Base-by-base conservation (phyloP, 2,329 filamentous ascomycete genomes). In the Sporothrix brasiliensis region DNA sequence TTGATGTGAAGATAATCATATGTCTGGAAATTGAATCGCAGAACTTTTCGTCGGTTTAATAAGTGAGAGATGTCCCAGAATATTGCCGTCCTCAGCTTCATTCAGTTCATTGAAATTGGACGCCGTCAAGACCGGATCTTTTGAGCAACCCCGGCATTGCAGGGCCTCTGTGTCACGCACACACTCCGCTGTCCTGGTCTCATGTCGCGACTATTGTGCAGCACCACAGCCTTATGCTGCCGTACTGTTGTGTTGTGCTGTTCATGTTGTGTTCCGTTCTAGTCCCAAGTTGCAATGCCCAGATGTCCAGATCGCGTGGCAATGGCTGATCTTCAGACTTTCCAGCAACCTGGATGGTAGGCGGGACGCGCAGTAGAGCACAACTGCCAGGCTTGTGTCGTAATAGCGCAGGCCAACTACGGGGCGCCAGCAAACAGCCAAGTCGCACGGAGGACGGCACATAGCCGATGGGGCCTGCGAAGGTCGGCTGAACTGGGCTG, bases 321-420 rank as follows among this genome's bases (percentile, higher is more conserved):
- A 63, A 65, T 27, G 24, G 61, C 27, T 34, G 61, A 65, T 65
- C 61, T 65, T n/a, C 6, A 34, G 34, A 9, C 6, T 34, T 34
- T 6, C 60, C 60, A 65, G 21, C 21, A 13, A 14, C 10, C 47
- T 50, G 24, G 44, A 65, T 24, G 14, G 7, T 4, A 9, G 39
- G 58, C 24, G 61, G 60, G 60, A 49, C 60, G 60, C 21, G 19
- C 21, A 65, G 61, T 65, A 44, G 44, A 65, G 61, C 61, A 30
- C 61, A 65, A 65, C 24, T 50, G 61, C 61, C 27, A 65, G 41
- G 24, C 61, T 44, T 50, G 44, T 65, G 24, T 50, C 44, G 61
- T 34, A 34, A 65, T 34, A 30, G 60, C 30, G 60, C 41, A 65
- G 21, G 6, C 14, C 21, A 27, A 27, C 21, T 60, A 34, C 56